A percentile compares a stretch with the other conserved stretches of the same genome.
phyloP scores from a whole-genome alignment of 2,329 filamentous ascomycete genomes.

The Zymoseptoria brevis region DNA sequence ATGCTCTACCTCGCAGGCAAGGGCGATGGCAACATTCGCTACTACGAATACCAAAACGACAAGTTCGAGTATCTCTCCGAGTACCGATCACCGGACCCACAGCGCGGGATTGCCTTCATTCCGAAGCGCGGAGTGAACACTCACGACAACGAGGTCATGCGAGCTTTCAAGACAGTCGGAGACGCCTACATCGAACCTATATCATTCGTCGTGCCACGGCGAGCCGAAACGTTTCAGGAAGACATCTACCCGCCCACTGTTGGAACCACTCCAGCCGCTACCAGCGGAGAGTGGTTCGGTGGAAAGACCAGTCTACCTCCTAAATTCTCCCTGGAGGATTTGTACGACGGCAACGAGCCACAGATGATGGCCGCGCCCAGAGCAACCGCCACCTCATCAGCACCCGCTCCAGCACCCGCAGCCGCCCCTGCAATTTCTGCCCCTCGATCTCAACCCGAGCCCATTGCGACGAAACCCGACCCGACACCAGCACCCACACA shows the following conservation, averaged over 20 bases:
- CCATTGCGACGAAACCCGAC: slow-evolving; percentile 38
- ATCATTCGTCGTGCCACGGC: slow-evolving; percentile 90
- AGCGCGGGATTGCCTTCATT: slow-evolving; percentile 88
- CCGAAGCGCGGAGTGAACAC: slow-evolving; percentile 92
- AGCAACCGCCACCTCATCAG: slow-evolving; percentile 16
- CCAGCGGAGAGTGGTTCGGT: slow-evolving; percentile 71
- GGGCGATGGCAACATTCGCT: slow-evolving; percentile 97
- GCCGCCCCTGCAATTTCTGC: slow-evolving; percentile 36
- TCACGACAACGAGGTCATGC: slow-evolving; percentile 93
- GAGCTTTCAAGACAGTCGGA: slow-evolving; percentile 94
- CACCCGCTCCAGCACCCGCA: slow-evolving; percentile 33
- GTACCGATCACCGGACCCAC: slow-evolving; percentile 93
- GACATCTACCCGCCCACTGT: slow-evolving; percentile 89
- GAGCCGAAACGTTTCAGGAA: slow-evolving; percentile 90
- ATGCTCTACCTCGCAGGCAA: slow-evolving; percentile 95
- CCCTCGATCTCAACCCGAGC: slow-evolving; percentile 32
- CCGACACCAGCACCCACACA: slow-evolving; percentile 39
- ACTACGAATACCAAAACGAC: slow-evolving; percentile 97
- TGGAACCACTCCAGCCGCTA: slow-evolving; percentile 73
- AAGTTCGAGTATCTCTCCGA: slow-evolving; percentile 97
- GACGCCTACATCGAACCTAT: slow-evolving; percentile 92
- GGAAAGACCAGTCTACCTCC: slow-evolving; percentile 72
- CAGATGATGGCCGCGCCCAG: slow-evolving; percentile 64
- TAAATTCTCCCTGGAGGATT: slow-evolving; percentile 87
- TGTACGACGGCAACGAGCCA: slow-evolving; percentile 77